Evolutionary conservation across 352 stramenopile species (phyloP), one percentile per base, ranked within the genome.

Genomic region (Phytophthora capsici): DNA sequence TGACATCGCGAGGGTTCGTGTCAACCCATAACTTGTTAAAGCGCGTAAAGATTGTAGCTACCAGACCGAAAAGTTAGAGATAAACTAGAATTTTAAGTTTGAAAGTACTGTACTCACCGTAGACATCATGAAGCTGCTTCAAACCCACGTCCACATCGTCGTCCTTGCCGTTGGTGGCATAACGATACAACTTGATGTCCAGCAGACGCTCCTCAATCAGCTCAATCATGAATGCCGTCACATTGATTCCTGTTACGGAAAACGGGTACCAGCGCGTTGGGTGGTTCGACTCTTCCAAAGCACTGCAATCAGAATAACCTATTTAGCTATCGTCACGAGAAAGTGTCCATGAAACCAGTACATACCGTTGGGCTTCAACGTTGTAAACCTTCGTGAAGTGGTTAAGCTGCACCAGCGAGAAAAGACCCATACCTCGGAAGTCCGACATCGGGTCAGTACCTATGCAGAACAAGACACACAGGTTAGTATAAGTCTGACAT

Each of bases 221-320:
- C 20, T 94, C 88, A 14, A 89, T 73, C 43, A 95, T 56, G 57
- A 95, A 95, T 9, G 77, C 77, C 2, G 88, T 95, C 59, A 95
- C 84, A 63, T 95, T 95, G 73, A 95, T 95, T 17, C 88, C 88
- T 4, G 88, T 94, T 9, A 94, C 83, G 7, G 86, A 80, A 51
- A 95, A 95, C 34, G 88, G 88, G 54, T 95, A 95, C 88, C 88
- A 95, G 13, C 84, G 78, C 22, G 83, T 93, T 32, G 82, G 88
- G 50, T 95, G 88, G 52, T 93, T 94, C 14, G 88, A 94, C 55
- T 95, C 86, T 10, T 82, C 78, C 34, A 95, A 59, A 0, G 85
- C 84, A 23, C 88, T 95, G 40, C 12, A 53, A n/a, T 12, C 41
- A 60, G 7, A 37, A 28, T 3, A 25, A 52, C n/a, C n/a, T n/a